These are phyloP conservation scores for Trichoderma sp. DNA, from an alignment of 2,329 filamentous ascomycete species.

Conservation along the genomic window DNA sequence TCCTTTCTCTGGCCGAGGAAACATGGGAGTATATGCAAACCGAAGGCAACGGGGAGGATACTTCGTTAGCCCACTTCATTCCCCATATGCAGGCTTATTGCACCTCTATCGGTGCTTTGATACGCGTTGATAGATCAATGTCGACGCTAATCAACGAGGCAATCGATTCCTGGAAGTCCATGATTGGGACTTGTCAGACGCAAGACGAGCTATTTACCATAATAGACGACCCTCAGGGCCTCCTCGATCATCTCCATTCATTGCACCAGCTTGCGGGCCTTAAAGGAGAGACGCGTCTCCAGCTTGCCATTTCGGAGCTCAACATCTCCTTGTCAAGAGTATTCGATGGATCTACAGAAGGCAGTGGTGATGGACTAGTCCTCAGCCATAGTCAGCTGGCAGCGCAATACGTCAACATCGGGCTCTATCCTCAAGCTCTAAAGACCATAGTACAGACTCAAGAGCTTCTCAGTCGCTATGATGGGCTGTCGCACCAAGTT, in stretches of 20 bases:
- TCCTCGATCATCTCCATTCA: constrained; percentile 50
- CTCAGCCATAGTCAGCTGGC: constrained; percentile 48
- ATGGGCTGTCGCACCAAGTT: constrained; percentile 39
- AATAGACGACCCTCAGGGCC: constrained; percentile 49
- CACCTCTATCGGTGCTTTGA: constrained; percentile 44
- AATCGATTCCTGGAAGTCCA: constrained; percentile 44
- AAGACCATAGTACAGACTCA: constrained; percentile 57
- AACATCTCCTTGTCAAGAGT: constrained; percentile 41
- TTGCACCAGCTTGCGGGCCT: constrained; percentile 51
- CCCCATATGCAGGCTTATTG: constrained; percentile 48
- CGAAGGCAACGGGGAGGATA: constrained; percentile 45
- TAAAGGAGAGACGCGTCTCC: constrained; percentile 46
- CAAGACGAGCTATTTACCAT: constrained; percentile 41
- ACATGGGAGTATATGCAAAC: constrained; percentile 36
- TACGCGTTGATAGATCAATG: constrained; percentile 35
- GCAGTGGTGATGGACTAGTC: constrained; percentile 41
- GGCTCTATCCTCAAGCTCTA: constrained; percentile 49
- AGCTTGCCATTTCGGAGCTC: constrained; percentile 48
- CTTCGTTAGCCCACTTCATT: constrained; percentile 42
- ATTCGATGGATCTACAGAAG: constrained; percentile 28
- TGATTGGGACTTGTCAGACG: constrained; percentile 39
- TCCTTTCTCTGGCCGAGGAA: constrained; percentile 41
- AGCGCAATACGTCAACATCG: constrained; percentile 53
- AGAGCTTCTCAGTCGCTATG: constrained; percentile 40
- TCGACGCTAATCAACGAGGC: constrained; percentile 35